A percentile compares a stretch with the other conserved stretches of the same genome.
These are phyloP conservation scores for Cenococcum geophilum DNA, from an alignment of 495 filamentous ascomycete species.

Conservation along the genomic window DNA sequence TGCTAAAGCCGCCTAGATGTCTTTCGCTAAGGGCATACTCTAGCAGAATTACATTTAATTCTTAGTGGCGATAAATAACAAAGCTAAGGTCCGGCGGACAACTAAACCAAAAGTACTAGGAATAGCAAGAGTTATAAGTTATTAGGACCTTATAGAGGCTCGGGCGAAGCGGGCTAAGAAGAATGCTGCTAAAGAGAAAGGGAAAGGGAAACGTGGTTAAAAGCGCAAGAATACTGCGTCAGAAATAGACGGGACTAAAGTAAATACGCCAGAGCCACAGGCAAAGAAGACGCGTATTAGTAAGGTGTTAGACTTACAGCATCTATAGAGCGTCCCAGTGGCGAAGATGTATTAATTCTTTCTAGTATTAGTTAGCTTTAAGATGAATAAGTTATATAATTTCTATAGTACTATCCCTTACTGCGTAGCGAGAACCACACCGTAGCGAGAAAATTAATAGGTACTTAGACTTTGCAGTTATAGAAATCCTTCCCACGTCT, in stretches of 20 bases:
- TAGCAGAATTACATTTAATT: background rate
- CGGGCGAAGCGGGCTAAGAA: background rate
- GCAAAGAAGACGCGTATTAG: background rate
- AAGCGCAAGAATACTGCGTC: background rate
- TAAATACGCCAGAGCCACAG: background rate
- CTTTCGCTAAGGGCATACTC: too few species aligned
- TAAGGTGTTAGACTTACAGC: background rate
- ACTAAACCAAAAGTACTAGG: too few species aligned
- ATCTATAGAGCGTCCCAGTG: background rate
- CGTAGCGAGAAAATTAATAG: slow-evolving; percentile 14
- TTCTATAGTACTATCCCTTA: slow-evolving; percentile 16
- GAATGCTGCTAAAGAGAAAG: background rate
- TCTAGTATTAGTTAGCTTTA: too few species aligned
- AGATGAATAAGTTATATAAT: too few species aligned
- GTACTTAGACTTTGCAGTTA: slow-evolving; percentile 15
- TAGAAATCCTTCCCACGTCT: slow-evolving; percentile 10
- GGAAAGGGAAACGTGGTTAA: background rate
- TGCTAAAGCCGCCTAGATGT: too few species aligned
- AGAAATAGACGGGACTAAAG: too few species aligned
- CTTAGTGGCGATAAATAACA: too few species aligned
- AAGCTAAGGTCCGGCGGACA: too few species aligned
- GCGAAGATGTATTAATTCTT: slow-evolving; percentile 3
- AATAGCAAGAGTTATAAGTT: too few species aligned
- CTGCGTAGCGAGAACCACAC: slow-evolving; percentile 18
- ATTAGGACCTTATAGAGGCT: background rate